Conservation (phyloP, 257 asterid genomes). For the Solanum lycopersicoides region DNA sequence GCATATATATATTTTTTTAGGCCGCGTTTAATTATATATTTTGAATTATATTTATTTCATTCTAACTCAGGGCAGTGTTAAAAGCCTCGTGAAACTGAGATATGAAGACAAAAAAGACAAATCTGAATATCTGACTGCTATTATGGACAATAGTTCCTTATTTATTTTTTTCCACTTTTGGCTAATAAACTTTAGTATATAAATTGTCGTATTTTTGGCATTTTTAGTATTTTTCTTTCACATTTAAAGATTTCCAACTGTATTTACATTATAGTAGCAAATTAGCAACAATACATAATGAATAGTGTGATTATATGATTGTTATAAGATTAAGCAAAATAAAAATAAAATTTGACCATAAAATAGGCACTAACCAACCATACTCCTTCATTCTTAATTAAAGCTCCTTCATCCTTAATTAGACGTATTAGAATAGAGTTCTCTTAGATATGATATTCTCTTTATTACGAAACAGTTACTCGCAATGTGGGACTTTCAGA, state of each 20-base stretch:
- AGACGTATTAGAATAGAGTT: no score
- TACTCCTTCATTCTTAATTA: no score
- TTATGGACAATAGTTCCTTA: neutral
- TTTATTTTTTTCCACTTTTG: neutral
- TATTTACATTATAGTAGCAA: neutral
- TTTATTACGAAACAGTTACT: no score
- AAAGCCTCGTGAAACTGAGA: neutral
- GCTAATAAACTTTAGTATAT: neutral
- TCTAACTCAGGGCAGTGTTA: neutral
- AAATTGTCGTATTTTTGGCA: neutral
- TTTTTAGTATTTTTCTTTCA: no score
- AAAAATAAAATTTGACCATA: neutral
- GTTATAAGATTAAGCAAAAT: neutral
- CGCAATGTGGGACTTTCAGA: no score
- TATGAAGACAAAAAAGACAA: neutral
- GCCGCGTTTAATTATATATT: no score
- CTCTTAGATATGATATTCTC: rapidly evolving
- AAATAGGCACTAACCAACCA: no score
- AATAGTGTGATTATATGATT: neutral
- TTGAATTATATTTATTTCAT: no score
- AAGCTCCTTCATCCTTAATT: no score
- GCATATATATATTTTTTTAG: neutral
- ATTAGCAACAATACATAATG: neutral
- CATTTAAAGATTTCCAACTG: neutral
- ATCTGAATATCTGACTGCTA: neutral